A percentile compares a stretch with the other conserved stretches of the same genome.
These are phyloP conservation scores for Actinomortierella ambigua DNA, from an alignment of 371 early-diverging fungal genomes.

Conservation along the genomic window DNA sequence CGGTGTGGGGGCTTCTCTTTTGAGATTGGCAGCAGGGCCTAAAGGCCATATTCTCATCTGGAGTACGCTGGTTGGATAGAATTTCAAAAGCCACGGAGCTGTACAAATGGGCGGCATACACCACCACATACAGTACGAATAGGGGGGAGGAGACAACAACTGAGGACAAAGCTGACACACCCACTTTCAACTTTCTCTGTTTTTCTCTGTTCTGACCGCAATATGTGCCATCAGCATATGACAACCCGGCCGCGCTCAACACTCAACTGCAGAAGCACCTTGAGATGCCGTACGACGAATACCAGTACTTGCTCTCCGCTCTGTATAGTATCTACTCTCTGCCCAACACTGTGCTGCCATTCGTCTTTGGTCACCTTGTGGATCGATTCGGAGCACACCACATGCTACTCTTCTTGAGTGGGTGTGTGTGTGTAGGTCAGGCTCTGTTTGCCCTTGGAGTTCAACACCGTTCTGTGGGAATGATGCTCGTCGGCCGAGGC, in stretches of 20 bases:
- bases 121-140: constrained; percentile 1
- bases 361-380: constrained; percentile 64
- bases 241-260: constrained; percentile 72
- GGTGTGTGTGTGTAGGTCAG: constrained; percentile 68
- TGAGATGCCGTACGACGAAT: constrained; percentile 59
- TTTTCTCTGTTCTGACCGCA: neutral
- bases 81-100: neutral
- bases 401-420: constrained; percentile 58
- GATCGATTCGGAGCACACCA: constrained; percentile 54
- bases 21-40: neutral
- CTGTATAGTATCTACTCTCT: constrained; percentile 76
- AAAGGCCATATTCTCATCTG: neutral
- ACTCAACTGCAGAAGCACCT: constrained; percentile 59
- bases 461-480: constrained; percentile 40
- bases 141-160: too few species aligned
- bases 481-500: constrained; percentile 67
- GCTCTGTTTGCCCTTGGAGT: constrained; percentile 67
- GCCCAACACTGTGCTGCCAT: constrained; percentile 78
- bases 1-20: neutral
- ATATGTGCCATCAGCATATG: constrained; percentile 53
- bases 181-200: neutral
- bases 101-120: neutral
- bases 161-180: too few species aligned
- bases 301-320: constrained; percentile 67
- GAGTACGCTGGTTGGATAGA: constrained; percentile 2